Evolutionary conservation across 176 grass and related monocot species (phyloP).

Genomic region (Areca catechu): DNA sequence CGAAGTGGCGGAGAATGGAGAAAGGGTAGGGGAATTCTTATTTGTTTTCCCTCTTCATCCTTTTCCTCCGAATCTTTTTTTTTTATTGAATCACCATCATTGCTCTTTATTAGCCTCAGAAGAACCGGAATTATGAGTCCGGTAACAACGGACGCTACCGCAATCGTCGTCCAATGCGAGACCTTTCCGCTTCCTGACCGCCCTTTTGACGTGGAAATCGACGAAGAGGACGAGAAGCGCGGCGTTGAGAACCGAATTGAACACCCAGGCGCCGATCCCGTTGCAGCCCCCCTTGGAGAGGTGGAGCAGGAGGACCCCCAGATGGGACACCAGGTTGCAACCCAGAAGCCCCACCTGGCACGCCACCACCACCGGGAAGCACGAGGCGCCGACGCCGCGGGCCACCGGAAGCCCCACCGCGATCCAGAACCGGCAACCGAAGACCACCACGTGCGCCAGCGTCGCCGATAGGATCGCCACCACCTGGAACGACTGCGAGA

Average conservation of each 20-base stretch:
- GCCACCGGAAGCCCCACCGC: conserved; percentile 47
- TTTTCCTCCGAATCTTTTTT: too few species aligned
- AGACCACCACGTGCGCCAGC: conserved; percentile 61
- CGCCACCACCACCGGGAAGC: conserved; percentile 26
- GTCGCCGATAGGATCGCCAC: conserved; percentile 75
- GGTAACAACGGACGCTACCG: neutral
- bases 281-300: conserved; percentile 73
- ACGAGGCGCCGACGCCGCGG: neutral
- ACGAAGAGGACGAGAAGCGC: conserved; percentile 65
- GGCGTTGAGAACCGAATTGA: conserved; percentile 73
- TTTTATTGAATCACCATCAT: too few species aligned
- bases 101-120: too few species aligned
- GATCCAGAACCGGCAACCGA: conserved; percentile 55
- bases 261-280: conserved; percentile 71
- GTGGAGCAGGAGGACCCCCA: conserved; percentile 71
- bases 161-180: conserved; percentile 29
- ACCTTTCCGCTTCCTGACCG: conserved; percentile 19
- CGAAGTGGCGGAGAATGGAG: too few species aligned
- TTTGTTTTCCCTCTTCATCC: too few species aligned
- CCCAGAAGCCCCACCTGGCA: conserved; percentile 57
- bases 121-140: too few species aligned
- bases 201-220: conserved; percentile 38
- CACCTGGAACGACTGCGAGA: conserved; percentile 98
- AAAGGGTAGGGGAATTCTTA: too few species aligned
- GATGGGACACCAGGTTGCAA: conserved; percentile 71